Conservation (phyloP, 2,329 filamentous ascomycete genomes). For the Phialophora chinensis region DNA sequence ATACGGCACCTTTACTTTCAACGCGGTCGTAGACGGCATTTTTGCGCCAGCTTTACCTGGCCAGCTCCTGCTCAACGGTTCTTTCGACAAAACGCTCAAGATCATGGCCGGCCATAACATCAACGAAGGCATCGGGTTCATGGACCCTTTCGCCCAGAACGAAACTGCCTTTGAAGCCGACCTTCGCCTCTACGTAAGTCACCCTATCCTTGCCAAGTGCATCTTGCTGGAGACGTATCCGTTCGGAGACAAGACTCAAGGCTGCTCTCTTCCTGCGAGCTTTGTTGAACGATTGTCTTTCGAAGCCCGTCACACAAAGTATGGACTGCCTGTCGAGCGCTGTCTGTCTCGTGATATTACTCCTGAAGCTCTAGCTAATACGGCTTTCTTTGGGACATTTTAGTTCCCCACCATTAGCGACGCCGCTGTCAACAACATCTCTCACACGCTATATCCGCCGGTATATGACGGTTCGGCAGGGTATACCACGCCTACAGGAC, state of each 20-base stretch:
- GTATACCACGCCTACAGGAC: conserved; percentile 55
- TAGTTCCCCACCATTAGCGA: conserved; percentile 41
- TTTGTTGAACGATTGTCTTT: neutral
- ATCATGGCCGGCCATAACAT: conserved; percentile 55
- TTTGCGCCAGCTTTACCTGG: conserved; percentile 57
- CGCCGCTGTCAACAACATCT: conserved; percentile 50
- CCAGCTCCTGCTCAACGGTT: conserved; percentile 48
- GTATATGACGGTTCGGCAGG: conserved; percentile 54
- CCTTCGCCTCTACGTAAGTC: conserved; percentile 33
- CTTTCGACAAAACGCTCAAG: conserved; percentile 52
- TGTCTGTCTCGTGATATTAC: too few species aligned
- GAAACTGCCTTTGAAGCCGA: conserved; percentile 35
- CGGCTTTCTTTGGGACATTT: too few species aligned
- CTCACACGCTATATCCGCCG: conserved; percentile 57
- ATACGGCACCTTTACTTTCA: conserved; percentile 52
- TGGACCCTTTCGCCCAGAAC: conserved; percentile 42
- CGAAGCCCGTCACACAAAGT: neutral
- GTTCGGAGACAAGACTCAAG: neutral
- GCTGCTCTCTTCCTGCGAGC: neutral
- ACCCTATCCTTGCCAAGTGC: neutral
- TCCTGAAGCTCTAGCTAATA: too few species aligned
- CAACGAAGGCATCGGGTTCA: conserved; percentile 52
- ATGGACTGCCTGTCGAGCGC: neutral
- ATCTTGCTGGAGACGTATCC: neutral
- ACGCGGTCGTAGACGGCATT: conserved; percentile 56